phyloP scores from a whole-genome alignment of 495 filamentous ascomycete species.

The Pyronema domesticum region DNA sequence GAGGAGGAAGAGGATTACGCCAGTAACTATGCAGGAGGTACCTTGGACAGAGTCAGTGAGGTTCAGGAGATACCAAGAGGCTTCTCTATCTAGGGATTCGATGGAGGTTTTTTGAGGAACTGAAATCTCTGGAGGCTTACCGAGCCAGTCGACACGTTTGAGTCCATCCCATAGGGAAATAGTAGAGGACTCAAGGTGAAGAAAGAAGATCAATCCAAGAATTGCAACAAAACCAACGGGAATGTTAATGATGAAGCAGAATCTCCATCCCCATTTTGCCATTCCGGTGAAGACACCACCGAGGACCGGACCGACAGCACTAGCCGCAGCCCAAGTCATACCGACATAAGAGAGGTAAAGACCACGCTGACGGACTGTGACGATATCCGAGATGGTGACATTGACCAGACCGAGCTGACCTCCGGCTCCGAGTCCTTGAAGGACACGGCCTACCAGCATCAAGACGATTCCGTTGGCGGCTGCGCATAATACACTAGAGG shows the following conservation, averaged over 20 bases:
- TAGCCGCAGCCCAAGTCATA: slow-evolving; percentile 56
- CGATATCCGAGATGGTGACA: slow-evolving; percentile 57
- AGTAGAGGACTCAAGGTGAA: slow-evolving; percentile 58
- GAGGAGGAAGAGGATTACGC: slow-evolving; percentile 64
- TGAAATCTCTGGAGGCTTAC: slow-evolving; percentile 7
- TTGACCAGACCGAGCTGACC: slow-evolving; percentile 66
- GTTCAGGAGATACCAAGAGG: neutral
- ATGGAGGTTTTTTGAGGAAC: too few species aligned
- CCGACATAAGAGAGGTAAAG: slow-evolving; percentile 46
- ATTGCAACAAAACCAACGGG: slow-evolving; percentile 58
- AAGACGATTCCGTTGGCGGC: slow-evolving; percentile 49
- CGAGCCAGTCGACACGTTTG: slow-evolving; percentile 27
- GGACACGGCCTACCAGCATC: slow-evolving; percentile 54
- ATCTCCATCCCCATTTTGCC: slow-evolving; percentile 36
- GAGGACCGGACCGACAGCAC: slow-evolving; percentile 53
- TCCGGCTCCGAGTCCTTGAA: slow-evolving; percentile 75
- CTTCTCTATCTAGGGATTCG: too few species aligned
- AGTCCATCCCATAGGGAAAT: slow-evolving; percentile 54
- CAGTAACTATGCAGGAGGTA: slow-evolving; percentile 49
- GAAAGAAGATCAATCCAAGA: slow-evolving; percentile 46
- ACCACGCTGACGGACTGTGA: slow-evolving; percentile 37
- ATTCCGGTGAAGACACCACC: slow-evolving; percentile 54
- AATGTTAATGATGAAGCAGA: slow-evolving; percentile 52
- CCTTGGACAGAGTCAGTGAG: slow-evolving; percentile 4
- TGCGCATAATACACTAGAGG: slow-evolving; percentile 45